Evolutionary conservation across 129 eudicot genomes (phyloP), one percentile per base, ranked within the genome.

Genomic region (Saposhnikovia divaricata): DNA sequence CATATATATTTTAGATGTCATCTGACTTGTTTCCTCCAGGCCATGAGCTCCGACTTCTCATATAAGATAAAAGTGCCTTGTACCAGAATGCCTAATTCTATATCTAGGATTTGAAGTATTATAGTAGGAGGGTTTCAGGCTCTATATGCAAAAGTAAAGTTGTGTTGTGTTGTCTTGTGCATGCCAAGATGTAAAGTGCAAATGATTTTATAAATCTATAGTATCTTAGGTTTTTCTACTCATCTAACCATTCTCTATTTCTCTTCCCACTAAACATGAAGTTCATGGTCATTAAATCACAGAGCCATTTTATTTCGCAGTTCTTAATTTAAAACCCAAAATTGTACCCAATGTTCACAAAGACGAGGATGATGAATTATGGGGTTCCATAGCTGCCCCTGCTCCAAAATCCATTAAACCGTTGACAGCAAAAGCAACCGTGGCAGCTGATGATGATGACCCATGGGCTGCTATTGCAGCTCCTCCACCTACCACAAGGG

Each of bases 401-500:
- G 83, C 90, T 53, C 93, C 98, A 43, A 91, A 81, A 84, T 76
- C 86, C n/a, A 63, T 82, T 42, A 89, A 81, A 84, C 88, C 93
- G 37, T 61, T 82, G 80, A 89, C 45, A 77, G 65, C 83, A 10
- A 88, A 83, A 75, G 0, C 87, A 4, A 88, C 88, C 57, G 80
- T 59, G 37, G 77, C 80, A 66, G 72, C 65, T 50, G 91, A 87
- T 59, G 85, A 83, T 0, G 96, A 88, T 66, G 98, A 92, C 65
- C 93, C 93, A 3, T 94, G 98, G 98, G 97, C 92, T 0, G 91
- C 98, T 12, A 94, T 94, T 83, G 98, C 98, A 73, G 97, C 98
- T 66, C 98, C 98, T 50, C 87, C 93, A 79, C 98, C 98, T 16
- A 88, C 91, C 73, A 87, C 97, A 10, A 86, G 90, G 77, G 92